Conservation (phyloP, 2,329 filamentous ascomycete genomes). For the Arthrocladium fulminans region DNA sequence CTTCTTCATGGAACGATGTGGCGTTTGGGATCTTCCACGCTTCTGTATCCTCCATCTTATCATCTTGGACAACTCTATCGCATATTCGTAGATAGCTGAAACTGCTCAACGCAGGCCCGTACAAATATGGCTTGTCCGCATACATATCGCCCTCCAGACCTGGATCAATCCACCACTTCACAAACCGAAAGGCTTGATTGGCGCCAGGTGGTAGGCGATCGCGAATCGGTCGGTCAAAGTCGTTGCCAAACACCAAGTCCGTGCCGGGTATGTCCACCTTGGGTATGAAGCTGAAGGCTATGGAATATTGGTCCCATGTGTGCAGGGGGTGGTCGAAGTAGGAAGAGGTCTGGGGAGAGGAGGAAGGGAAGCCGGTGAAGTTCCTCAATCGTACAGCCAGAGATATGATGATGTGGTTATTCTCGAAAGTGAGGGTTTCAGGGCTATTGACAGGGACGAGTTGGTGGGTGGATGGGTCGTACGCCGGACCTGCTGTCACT, state of each 20-base stretch:
- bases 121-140: constrained; percentile 75
- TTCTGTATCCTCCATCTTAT: constrained; percentile 13
- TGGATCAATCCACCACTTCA: constrained; percentile 85
- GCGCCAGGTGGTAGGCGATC: constrained; percentile 81
- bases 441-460: constrained; percentile 67
- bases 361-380: constrained; percentile 58
- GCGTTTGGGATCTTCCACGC: constrained; percentile 21
- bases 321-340: constrained; percentile 72
- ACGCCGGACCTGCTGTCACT: constrained; percentile 71
- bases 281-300: constrained; percentile 70
- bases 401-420: constrained; percentile 57
- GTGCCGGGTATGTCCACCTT: constrained; percentile 56
- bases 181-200: constrained; percentile 70
- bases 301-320: constrained; percentile 70
- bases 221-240: constrained; percentile 85
- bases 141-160: constrained; percentile 85
- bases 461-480: constrained; percentile 63
- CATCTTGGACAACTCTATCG: constrained; percentile 16
- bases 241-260: constrained; percentile 85
- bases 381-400: constrained; percentile 66
- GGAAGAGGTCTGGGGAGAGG: constrained; percentile 58
- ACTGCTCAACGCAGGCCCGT: constrained; percentile 68
- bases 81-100: constrained; percentile 65
- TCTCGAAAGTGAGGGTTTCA: constrained; percentile 53
- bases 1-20: constrained; percentile 40